Conservation (phyloP, 2,329 filamentous ascomycete species). For the Neofusicoccum sp. region DNA sequence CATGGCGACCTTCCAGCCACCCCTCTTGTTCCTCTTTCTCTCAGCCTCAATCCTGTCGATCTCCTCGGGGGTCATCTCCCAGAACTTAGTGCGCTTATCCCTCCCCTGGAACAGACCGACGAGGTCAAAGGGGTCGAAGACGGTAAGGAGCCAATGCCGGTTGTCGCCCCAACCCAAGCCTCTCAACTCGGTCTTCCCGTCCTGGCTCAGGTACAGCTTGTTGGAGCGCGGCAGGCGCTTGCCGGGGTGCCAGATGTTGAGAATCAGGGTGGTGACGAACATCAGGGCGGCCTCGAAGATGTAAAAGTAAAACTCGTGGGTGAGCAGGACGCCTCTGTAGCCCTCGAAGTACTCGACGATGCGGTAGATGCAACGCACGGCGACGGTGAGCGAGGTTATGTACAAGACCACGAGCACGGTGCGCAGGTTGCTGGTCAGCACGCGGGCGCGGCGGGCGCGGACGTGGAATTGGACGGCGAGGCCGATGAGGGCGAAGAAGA, state of each 20-base stretch:
- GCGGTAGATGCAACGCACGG: slow-evolving; percentile 52
- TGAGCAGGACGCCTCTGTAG: slow-evolving; percentile 36
- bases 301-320: slow-evolving; percentile 55
- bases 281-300: slow-evolving; percentile 55
- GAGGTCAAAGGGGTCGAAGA: slow-evolving; percentile 38
- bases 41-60: slow-evolving; percentile 28
- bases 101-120: slow-evolving; percentile 31
- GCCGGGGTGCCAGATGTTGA: slow-evolving; percentile 55
- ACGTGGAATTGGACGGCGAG: slow-evolving; percentile 48
- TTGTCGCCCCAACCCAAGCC: slow-evolving; percentile 52
- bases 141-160: slow-evolving; percentile 43
- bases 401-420: slow-evolving; percentile 49
- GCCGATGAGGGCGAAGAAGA: slow-evolving; percentile 50
- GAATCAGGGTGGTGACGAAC: slow-evolving; percentile 50
- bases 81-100: slow-evolving; percentile 37
- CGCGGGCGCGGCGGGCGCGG: slow-evolving; percentile 38
- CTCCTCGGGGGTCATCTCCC: slow-evolving; percentile 37
- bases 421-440: slow-evolving; percentile 46
- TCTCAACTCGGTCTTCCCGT: slow-evolving; percentile 41
- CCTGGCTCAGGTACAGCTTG: slow-evolving; percentile 50
- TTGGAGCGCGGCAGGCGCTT: slow-evolving; percentile 49
- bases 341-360: slow-evolving; percentile 50
- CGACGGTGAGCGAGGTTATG: slow-evolving; percentile 47
- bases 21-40: slow-evolving; percentile 29
- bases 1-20: slow-evolving; percentile 21